Evolutionary conservation across 352 stramenopile species (phyloP), one percentile per base, ranked within the genome.

Genomic region (Pythium oligandrum): DNA sequence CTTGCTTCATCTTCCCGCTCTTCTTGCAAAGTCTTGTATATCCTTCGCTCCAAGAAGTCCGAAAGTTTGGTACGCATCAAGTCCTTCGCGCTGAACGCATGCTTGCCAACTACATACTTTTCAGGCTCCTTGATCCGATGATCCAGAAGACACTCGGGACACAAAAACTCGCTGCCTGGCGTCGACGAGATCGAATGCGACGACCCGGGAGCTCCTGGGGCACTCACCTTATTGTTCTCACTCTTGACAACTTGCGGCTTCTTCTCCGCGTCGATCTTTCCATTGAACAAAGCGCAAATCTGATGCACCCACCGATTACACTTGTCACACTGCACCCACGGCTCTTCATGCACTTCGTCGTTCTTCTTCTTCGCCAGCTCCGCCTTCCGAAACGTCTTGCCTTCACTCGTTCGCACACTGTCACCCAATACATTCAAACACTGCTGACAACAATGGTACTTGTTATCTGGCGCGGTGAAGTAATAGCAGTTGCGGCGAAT

Each of bases 241-340:
- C 54, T 84, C 51, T 86, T 90, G 36, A 87, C 61, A 3, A 80
- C 62, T 53, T 87, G 76, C 2, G 80, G 77, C 52, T 93, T 90
- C 54, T 87, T 89, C 65, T 95, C 78, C 8, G 93, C 95, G 61
- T 99, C 98, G 57, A 98, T 96, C 46, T 98, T 91, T 33, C 91
- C 96, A 64, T 99, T 99, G 72, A 99, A 99, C 4, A 99, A 78
- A 31, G 94, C 96, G 73, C 98, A 99, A 55, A 99, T 98, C 66
- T 99, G 96, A 69, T 99, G 98, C 48, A 99, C 96, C 97, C 97
- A 99, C 5, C 96, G 80, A 51, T 98, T 96, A 65, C 98, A 99
- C 32, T 82, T 87, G 59, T 99, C 96, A 65, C 98, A 99, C 59
- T 98, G 87, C 4, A 99, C 96, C 97, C 97, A 99, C 26, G 88